Percentiles rank a stretch among this genome's conserved stretches.
phyloP scores from a whole-genome alignment of 139 green algal species.

The Tetradesmus obliquus region DNA sequence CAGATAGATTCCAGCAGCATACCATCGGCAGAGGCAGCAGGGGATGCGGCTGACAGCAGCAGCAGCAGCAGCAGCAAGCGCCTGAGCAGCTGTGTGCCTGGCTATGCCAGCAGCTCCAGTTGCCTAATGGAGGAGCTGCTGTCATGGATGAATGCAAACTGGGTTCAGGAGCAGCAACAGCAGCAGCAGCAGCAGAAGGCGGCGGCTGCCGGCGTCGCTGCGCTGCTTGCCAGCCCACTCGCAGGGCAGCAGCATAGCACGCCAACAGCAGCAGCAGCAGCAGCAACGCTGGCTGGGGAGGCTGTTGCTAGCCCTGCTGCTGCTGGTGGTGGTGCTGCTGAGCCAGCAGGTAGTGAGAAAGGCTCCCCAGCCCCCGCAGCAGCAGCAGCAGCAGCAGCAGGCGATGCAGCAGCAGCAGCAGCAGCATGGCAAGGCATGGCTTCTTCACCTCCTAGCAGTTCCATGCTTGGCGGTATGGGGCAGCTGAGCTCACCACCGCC shows the following conservation, averaged over 20 bases:
- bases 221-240: not conserved
- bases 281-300: not conserved
- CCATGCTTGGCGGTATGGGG: not conserved
- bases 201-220: not conserved
- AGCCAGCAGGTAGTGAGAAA: not conserved
- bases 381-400: not conserved
- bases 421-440: conserved; percentile 2
- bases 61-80: conserved; percentile 8
- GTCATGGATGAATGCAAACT: conserved; percentile 16
- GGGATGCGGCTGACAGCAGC: not conserved
- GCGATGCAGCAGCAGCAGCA: conserved; percentile 11
- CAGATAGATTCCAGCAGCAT: not conserved
- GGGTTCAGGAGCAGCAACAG: conserved; percentile 19
- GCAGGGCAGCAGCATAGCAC: not conserved
- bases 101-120: not conserved
- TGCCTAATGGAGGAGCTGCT: conserved; percentile 26
- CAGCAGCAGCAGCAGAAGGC: conserved; percentile 21
- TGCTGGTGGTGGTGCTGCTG: not conserved
- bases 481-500: not conserved
- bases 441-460: not conserved
- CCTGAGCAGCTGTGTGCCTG: conserved; percentile 10
- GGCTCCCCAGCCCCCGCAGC: not conserved
- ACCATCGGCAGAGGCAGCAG: not conserved
- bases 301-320: not conserved
- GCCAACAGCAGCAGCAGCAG: not conserved